Evolutionary conservation across 148 eudicot species (phyloP), one percentile per base, ranked within the genome.

Genomic region (Rhododendron williamsianum): DNA sequence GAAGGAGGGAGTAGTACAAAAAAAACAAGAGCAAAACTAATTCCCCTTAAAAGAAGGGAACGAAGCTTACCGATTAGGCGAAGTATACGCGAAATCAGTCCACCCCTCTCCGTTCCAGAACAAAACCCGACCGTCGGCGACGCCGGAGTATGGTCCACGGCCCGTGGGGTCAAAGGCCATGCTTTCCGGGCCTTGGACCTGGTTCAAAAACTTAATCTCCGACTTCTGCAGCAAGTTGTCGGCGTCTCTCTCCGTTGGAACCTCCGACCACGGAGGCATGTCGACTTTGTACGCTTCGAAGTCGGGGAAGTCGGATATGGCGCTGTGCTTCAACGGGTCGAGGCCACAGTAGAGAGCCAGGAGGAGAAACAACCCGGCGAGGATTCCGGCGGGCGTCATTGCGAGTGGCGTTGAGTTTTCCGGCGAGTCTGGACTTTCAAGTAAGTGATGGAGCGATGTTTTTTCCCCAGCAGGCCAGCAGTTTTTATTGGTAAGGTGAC

Each of bases 131-230:
- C 99, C 99, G 84, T 96, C 99, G 65, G 99, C 98, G 4, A 96
- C 90, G 7, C 99, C 98, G 8, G 95, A 86, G 76, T 96, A 95
- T 3, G 98, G 99, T 0, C 99, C 99, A n/a, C 92, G 93, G 0
- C 97, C 99, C 58, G 30, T 72, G 6, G 96, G 96, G 85, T 96
- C 99, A 78, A 96, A 96, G 0, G 92, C 97, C 72, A 96, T 60
- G 87, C 98, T 95, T 77, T 96, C 99, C 33, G 99, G 98, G 9
- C 99, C 99, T 35, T 94, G 97, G 21, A 96, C 84, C 83, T 95
- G 94, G 82, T 94, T 91, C 92, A 90, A 1, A 43, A 91, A 94
- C 90, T 82, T 90, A 18, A 95, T 88, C 49, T 96, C 96, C 48
- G 99, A 89, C 23, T 89, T 94, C 90, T 96, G 98, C 18, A 96